Percentiles rank a stretch among this genome's conserved stretches.
Evolutionary conservation across 208 protist species (phyloP).

Genomic region (Crithidia expoeki): DNA sequence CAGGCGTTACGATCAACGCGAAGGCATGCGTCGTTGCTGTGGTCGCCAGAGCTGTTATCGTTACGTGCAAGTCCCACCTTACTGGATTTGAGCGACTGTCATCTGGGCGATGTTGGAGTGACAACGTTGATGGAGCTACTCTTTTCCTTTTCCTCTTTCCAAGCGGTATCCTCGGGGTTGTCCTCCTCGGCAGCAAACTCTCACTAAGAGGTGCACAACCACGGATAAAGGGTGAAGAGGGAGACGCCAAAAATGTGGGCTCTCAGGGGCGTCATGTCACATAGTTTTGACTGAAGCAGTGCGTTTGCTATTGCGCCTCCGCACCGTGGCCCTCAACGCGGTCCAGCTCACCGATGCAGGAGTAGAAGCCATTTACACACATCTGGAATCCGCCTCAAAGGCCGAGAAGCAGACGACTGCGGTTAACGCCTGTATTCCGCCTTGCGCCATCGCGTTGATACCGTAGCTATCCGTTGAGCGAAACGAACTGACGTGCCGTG

Average conservation of each 20-base stretch:
- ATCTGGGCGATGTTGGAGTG: constrained; percentile 28
- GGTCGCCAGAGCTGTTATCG: neutral
- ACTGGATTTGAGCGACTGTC: constrained; percentile 20
- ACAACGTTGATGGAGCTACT: constrained; percentile 4
- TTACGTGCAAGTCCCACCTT: neutral
- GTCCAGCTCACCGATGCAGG: constrained; percentile 20
- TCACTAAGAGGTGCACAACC: neutral
- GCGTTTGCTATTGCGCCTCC: neutral
- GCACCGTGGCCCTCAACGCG: constrained; percentile 9
- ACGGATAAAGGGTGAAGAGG: neutral
- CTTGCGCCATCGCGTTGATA: neutral
- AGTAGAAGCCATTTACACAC: neutral
- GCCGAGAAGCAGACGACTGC: too few relatives aligned
- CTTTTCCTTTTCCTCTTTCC: neutral
- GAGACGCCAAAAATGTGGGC: neutral
- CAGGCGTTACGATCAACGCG: neutral
- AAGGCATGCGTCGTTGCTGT: neutral
- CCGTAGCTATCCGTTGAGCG: constrained; percentile 15
- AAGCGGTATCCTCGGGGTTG: neutral
- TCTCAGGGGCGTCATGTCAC: neutral
- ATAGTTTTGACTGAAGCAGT: neutral
- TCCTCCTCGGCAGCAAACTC: too few relatives aligned
- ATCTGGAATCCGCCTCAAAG: neutral
- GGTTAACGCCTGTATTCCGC: too few relatives aligned
- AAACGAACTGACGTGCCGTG: constrained; percentile 10